Evolutionary conservation across 305 asterid genomes (phyloP).

Genomic region (Coffea humblotiana): DNA sequence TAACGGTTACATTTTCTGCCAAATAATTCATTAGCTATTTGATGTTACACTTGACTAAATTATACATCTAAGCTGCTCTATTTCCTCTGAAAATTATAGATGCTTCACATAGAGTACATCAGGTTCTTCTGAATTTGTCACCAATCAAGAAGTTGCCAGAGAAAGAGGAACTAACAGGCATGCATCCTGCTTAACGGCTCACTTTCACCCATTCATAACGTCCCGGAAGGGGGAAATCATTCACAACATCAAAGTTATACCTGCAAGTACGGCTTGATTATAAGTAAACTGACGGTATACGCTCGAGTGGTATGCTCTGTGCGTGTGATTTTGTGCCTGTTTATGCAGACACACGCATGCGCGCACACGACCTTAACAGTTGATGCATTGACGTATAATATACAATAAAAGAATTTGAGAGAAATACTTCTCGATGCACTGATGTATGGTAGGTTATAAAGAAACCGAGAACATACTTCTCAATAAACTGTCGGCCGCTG

Average conservation of each 20-base stretch:
- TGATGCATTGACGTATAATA: neutral
- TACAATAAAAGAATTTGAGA: neutral
- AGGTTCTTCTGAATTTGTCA: constrained; percentile 18
- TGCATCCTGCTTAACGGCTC: constrained; percentile 11
- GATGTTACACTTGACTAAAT: constrained; percentile 41
- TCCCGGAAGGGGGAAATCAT: constrained; percentile 74
- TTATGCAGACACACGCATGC: neutral
- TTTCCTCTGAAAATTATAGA: neutral
- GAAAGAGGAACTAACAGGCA: neutral
- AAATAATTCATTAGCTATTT: constrained; percentile 31
- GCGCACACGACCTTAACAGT: neutral
- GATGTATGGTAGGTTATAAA: constrained; percentile 5
- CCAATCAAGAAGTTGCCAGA: neutral
- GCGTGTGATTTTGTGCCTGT: neutral
- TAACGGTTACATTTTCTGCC: constrained; percentile 45
- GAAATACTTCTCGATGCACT: constrained; percentile 61
- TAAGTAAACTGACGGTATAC: neutral
- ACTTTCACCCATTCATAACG: constrained; percentile 72
- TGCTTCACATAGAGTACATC: constrained; percentile 1
- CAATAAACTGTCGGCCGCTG: constrained; percentile 50
- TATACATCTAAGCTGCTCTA: constrained; percentile 35
- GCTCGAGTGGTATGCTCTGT: neutral
- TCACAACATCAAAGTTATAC: constrained; percentile 68
- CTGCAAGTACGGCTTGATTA: constrained; percentile 31
- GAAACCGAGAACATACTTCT: constrained; percentile 47